These are phyloP conservation scores for Tilletia caries DNA, from an alignment of 1,284 basidiomycete species.

Conservation along the genomic window DNA sequence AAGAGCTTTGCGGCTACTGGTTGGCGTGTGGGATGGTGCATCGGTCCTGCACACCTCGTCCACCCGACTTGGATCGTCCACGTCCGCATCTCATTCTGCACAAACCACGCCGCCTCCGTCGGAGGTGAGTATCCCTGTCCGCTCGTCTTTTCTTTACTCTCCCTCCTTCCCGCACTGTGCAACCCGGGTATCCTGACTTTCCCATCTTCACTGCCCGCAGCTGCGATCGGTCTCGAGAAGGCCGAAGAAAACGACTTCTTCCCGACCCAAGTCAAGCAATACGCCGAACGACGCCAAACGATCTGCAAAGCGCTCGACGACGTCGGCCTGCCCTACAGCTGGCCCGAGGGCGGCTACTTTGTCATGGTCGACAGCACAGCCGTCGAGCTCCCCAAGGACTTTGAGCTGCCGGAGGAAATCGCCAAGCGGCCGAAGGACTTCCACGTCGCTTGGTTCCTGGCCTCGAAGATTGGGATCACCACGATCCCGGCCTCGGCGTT, in stretches of 20 bases:
- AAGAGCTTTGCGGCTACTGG: constrained; percentile 93
- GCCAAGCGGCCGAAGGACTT: constrained; percentile 82
- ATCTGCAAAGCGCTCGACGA: constrained; percentile 75
- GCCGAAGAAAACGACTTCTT: constrained; percentile 74
- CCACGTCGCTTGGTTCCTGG: constrained; percentile 60
- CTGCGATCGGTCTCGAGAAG: constrained; percentile 62
- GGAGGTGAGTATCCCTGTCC: constrained; percentile 20
- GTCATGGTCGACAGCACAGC: constrained; percentile 70
- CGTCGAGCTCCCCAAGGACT: constrained; percentile 77
- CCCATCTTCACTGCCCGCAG: constrained; percentile 3
- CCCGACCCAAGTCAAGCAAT: constrained; percentile 71
- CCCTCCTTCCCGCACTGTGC: neutral
- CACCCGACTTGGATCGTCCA: constrained; percentile 81
- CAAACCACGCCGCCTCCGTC: constrained; percentile 80
- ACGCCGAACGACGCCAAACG: constrained; percentile 72
- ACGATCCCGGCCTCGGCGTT: constrained; percentile 50
- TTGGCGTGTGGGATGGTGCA: constrained; percentile 95
- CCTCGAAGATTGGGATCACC: constrained; percentile 49
- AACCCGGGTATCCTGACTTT: neutral
- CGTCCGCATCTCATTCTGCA: constrained; percentile 91
- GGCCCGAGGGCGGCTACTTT: constrained; percentile 47
- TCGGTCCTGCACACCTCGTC: constrained; percentile 80
- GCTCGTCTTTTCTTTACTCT: neutral
- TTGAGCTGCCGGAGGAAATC: constrained; percentile 73
- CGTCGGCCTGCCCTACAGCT: constrained; percentile 73